Evolutionary conservation across 140 eudicot genomes (phyloP).

Genomic region (Eryngium alpinum): DNA sequence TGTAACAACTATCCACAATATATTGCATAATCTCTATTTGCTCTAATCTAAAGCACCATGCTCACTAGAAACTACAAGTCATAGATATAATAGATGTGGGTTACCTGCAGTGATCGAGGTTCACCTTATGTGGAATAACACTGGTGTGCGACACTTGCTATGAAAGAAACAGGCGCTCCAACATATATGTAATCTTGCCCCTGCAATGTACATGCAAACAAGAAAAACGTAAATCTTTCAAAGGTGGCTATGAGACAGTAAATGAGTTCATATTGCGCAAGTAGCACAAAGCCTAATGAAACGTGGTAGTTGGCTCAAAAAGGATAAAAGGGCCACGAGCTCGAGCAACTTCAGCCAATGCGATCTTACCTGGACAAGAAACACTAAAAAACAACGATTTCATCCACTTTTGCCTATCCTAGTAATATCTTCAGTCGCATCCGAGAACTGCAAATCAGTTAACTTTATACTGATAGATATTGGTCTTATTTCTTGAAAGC

Average conservation of each 20-base stretch:
- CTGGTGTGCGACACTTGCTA: conserved; percentile 53
- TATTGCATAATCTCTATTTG: neutral
- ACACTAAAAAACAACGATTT: neutral
- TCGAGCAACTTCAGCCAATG: too few species aligned
- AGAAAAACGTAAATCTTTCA: too few species aligned
- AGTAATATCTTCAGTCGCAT: too few species aligned
- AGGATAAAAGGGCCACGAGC: too few species aligned
- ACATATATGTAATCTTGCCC: conserved; percentile 87
- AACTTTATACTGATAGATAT: too few species aligned
- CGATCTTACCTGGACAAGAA: neutral
- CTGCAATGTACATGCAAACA: conserved; percentile 49
- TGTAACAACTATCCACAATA: neutral
- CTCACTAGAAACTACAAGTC: neutral
- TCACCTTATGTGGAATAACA: conserved; percentile 59
- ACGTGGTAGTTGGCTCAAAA: too few species aligned
- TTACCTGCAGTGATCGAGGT: conserved; percentile 73
- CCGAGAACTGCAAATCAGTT: too few species aligned
- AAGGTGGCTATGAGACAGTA: too few species aligned
- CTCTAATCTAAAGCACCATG: too few species aligned
- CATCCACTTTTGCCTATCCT: neutral
- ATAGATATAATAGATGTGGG: neutral
- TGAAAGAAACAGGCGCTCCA: conserved; percentile 66
- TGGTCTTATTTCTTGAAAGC: too few species aligned
- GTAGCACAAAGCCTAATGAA: too few species aligned
- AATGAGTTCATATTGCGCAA: too few species aligned